These are phyloP conservation scores for Fusarium tricinctum DNA, from an alignment of 2,329 filamentous ascomycete genomes.

Conservation along the genomic window DNA sequence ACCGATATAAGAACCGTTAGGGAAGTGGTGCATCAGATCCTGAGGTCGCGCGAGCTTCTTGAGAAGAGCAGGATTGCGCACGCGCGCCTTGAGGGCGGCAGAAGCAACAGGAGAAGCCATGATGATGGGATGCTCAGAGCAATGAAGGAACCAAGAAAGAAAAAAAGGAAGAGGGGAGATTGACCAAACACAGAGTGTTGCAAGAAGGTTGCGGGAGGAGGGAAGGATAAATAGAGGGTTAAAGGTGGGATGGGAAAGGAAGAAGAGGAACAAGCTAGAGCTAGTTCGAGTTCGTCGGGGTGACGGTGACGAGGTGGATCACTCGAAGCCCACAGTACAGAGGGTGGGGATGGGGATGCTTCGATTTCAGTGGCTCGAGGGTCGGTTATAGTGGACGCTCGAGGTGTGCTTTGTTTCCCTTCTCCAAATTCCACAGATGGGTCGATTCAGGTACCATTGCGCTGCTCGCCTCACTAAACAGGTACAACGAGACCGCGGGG, in stretches of 20 bases:
- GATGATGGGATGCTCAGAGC: slow-evolving; percentile 22
- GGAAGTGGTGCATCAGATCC: slow-evolving; percentile 84
- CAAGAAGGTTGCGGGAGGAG: background rate
- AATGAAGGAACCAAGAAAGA: slow-evolving; percentile 8
- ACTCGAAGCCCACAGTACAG: slow-evolving; percentile 13
- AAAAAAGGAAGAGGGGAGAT: slow-evolving; percentile 42
- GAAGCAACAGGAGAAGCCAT: slow-evolving; percentile 73
- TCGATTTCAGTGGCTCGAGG: slow-evolving; percentile 19
- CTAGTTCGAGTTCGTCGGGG: slow-evolving; percentile 38
- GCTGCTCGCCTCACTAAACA: slow-evolving; percentile 2
- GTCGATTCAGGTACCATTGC: slow-evolving; percentile 22
- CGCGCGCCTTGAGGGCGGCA: slow-evolving; percentile 80
- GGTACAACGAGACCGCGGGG: slow-evolving; percentile 22
- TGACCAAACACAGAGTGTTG: slow-evolving; percentile 21
- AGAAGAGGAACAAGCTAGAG: slow-evolving; percentile 31
- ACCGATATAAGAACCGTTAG: slow-evolving; percentile 87
- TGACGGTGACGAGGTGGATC: slow-evolving; percentile 44
- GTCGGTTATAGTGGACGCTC: slow-evolving; percentile 29
- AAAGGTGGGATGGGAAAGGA: slow-evolving; percentile 17
- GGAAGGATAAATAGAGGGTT: slow-evolving; percentile 34
- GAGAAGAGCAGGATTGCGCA: slow-evolving; percentile 81
- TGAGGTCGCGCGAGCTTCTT: slow-evolving; percentile 84
- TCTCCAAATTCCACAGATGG: slow-evolving; percentile 38
- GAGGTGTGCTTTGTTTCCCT: slow-evolving; percentile 1
- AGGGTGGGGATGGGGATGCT: slow-evolving; percentile 37